Evolutionary conservation across 305 asterid genomes (phyloP).

Genomic region (Fraxinus dipetala): DNA sequence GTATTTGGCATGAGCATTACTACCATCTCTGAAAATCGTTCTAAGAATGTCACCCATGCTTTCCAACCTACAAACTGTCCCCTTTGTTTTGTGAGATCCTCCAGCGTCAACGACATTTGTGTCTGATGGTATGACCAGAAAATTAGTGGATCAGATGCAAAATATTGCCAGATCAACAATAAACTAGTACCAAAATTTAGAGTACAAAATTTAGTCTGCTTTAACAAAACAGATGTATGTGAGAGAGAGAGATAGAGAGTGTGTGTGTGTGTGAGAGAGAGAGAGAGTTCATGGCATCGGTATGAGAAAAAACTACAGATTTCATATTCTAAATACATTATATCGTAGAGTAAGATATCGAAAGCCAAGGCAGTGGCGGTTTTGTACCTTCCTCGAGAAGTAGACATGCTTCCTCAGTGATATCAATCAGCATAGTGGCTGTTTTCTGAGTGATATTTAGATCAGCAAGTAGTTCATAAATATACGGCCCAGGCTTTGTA

Average conservation of each 20-base stretch:
- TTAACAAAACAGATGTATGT: background rate
- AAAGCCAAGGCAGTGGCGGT: slow-evolving; percentile 24
- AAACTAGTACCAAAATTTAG: slow-evolving; percentile 1
- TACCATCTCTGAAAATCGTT: slow-evolving; percentile 61
- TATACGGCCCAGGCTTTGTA: slow-evolving; percentile 88
- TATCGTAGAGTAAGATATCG: slow-evolving; percentile 17
- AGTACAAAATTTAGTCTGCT: background rate
- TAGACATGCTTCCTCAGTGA: slow-evolving; percentile 67
- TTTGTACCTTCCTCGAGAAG: slow-evolving; percentile 95
- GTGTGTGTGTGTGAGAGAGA: background rate
- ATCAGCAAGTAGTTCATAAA: slow-evolving; percentile 85
- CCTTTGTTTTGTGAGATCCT: slow-evolving; percentile 56
- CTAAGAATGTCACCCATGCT: slow-evolving; percentile 80
- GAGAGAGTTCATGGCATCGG: background rate
- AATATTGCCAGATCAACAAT: background rate
- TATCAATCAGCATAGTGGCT: slow-evolving; percentile 67
- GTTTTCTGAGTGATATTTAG: slow-evolving; percentile 68
- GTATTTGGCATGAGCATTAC: slow-evolving; percentile 71
- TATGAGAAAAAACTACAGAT: slow-evolving; percentile 10
- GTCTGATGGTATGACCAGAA: slow-evolving; percentile 44
- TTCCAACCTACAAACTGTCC: slow-evolving; percentile 65
- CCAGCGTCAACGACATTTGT: slow-evolving; percentile 50
- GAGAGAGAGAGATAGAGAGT: background rate
- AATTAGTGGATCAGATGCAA: slow-evolving; percentile 11
- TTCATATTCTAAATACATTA: background rate